These are phyloP conservation scores for Halophytophthora polymorphica DNA, from an alignment of 352 stramenopile species.

Conservation along the genomic window DNA sequence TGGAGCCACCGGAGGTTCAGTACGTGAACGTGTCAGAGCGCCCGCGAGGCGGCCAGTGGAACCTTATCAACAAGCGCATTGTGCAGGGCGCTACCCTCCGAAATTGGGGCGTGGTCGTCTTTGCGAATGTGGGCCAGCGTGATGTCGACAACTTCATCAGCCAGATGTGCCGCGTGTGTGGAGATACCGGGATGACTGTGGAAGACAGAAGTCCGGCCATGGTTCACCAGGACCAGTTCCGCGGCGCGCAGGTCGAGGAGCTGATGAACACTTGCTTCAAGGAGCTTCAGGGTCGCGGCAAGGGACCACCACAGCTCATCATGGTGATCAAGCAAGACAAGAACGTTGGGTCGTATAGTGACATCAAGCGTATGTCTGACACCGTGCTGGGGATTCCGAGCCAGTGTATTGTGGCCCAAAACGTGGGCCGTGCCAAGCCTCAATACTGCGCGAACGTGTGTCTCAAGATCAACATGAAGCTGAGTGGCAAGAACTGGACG, in stretches of 20 bases:
- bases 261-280: slow-evolving; percentile 58
- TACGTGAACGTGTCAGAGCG: slow-evolving; percentile 60
- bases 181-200: slow-evolving; percentile 38
- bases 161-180: slow-evolving; percentile 30
- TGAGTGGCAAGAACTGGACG: slow-evolving; percentile 64
- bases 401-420: slow-evolving; percentile 61
- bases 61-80: slow-evolving; percentile 73
- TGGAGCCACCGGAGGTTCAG: slow-evolving; percentile 61
- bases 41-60: slow-evolving; percentile 64
- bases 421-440: slow-evolving; percentile 36
- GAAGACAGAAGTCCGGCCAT: slow-evolving; percentile 35
- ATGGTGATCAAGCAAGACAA: slow-evolving; percentile 58
- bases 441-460: slow-evolving; percentile 71
- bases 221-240: slow-evolving; percentile 35
- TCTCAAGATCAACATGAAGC: slow-evolving; percentile 79
- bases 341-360: slow-evolving; percentile 40
- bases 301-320: slow-evolving; percentile 44
- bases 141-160: slow-evolving; percentile 46
- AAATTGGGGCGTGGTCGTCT: slow-evolving; percentile 62
- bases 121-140: slow-evolving; percentile 28
- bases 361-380: slow-evolving; percentile 79
- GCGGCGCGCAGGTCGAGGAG: slow-evolving; percentile 44
- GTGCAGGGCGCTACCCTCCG: slow-evolving; percentile 41
- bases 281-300: slow-evolving; percentile 34
- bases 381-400: slow-evolving; percentile 60